Evolutionary conservation across 1,284 basidiomycete species (phyloP), one percentile per base, ranked within the genome.

Genomic region (Microstroma glucosiphilum): DNA sequence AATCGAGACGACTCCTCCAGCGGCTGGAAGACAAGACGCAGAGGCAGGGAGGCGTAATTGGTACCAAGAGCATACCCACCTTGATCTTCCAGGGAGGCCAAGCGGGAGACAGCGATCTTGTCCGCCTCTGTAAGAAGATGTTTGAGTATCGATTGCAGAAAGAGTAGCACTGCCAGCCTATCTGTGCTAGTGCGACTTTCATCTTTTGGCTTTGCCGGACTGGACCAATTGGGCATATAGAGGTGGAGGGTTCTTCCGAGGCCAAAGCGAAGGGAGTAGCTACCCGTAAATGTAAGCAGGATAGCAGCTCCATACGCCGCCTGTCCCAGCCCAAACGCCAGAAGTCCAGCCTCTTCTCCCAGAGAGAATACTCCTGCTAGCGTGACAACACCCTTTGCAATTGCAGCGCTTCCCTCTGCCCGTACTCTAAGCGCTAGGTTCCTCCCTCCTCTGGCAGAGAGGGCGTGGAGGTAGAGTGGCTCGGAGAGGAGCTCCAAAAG

Each of bases 101-200:
- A 63, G 13, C 60, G 67, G 23, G 75, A 70, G 2, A 78, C 67
- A 3, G 77, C 77, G 56, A 98, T 82, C 72, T 96, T 92, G 80
- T 99, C 96, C 11, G 90, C 92, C 78, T 98, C 96, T 0, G 93
- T 97, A 37, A 99, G 82, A 67, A 94, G 84, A 76, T 98, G 93
- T 79, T 98, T 98, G 70, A 97, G 83, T 2, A 96, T 71, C 1
- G 89, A 90, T 79, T 96, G 92, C 21, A 54, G 13, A 25, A 26
- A 23, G 51, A 54, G 51, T 6, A 25, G 13, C 21, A 54, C 13
- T 19, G 51, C 51, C 17, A 54, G 51, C 21, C 51, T 19, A 13
- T 19, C 15, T 25, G 51, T 54, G 21, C 6, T 2, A 13, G 17
- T 7, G 30, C 1, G 43, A 17, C 49, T 43, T 11, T 4, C 1